phyloP scores from a whole-genome alignment of 306 rosid genomes.

The Quillaja saponaria region DNA sequence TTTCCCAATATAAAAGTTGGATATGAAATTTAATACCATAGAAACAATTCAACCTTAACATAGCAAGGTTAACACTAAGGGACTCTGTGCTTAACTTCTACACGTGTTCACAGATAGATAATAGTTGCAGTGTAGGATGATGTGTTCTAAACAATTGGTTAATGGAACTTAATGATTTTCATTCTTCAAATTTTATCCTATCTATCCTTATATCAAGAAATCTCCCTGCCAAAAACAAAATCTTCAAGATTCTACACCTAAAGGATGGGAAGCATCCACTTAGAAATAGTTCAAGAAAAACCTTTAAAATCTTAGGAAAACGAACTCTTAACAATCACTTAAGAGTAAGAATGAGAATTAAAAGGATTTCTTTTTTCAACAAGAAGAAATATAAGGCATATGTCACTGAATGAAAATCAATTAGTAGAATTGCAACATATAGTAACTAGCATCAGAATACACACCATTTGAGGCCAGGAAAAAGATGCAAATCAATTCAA shows the following conservation, averaged over 20 bases:
- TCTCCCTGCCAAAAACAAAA: constrained; percentile 1
- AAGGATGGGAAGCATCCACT: constrained; percentile 1
- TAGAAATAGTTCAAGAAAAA: constrained; percentile 20
- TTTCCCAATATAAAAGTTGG: constrained; percentile 22
- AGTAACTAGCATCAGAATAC: background rate
- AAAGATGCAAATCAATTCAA: background rate
- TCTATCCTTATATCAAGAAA: background rate
- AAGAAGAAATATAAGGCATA: constrained; percentile 12
- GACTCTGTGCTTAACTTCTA: background rate
- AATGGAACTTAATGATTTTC: background rate
- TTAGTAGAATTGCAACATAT: background rate
- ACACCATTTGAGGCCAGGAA: background rate
- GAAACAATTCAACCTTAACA: constrained; percentile 10
- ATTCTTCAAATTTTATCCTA: background rate
- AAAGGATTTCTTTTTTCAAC: background rate
- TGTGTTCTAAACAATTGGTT: background rate
- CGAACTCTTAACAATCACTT: constrained; percentile 7
- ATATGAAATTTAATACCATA: constrained; percentile 16
- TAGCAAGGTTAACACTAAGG: background rate
- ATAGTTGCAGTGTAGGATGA: constrained; percentile 2
- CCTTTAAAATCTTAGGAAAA: constrained; percentile 20
- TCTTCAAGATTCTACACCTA: constrained; percentile 25
- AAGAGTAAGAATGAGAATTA: constrained; percentile 11
- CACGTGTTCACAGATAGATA: constrained; percentile 8
- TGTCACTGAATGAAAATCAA: constrained; percentile 2